These are phyloP conservation scores for Coccinonectria pachysandricola DNA, from an alignment of 2,329 filamentous ascomycete genomes.

Conservation along the genomic window DNA sequence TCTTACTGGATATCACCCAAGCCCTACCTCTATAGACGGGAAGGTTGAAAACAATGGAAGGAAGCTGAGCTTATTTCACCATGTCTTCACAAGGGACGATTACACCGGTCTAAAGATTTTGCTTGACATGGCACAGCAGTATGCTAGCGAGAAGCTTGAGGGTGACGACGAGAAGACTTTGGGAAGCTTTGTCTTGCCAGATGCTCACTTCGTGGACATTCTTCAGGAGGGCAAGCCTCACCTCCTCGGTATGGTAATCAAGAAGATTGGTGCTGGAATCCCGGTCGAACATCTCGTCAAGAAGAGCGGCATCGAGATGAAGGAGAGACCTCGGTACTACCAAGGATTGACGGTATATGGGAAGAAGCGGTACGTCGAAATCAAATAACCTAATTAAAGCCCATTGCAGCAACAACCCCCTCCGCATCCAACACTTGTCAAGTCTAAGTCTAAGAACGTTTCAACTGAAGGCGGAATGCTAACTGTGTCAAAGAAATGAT, in stretches of 20 bases:
- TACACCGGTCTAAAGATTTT: constrained; percentile 43
- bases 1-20: too few relatives aligned
- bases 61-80: constrained; percentile 25
- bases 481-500: constrained; percentile 44
- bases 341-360: constrained; percentile 69
- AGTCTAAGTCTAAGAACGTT: too few relatives aligned
- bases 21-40: too few relatives aligned
- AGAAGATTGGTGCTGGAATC: constrained; percentile 55
- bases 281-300: constrained; percentile 57
- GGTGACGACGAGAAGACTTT: constrained; percentile 23
- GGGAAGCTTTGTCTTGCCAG: constrained; percentile 29
- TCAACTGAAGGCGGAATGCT: too few relatives aligned
- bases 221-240: constrained; percentile 40
- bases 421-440: too few relatives aligned
- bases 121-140: constrained; percentile 42
- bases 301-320: constrained; percentile 51
- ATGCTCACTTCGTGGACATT: constrained; percentile 31
- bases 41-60: constrained; percentile 7
- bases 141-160: constrained; percentile 26
- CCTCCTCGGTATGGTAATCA: constrained; percentile 55
- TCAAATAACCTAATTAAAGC: too few relatives aligned
- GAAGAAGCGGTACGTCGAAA: constrained; percentile 46
- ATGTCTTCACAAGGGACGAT: constrained; percentile 44
- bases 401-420: too few relatives aligned
- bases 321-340: constrained; percentile 60